Evolutionary conservation across 2,329 filamentous ascomycete genomes (phyloP).

Genomic region (Cyphellophora attinorum): DNA sequence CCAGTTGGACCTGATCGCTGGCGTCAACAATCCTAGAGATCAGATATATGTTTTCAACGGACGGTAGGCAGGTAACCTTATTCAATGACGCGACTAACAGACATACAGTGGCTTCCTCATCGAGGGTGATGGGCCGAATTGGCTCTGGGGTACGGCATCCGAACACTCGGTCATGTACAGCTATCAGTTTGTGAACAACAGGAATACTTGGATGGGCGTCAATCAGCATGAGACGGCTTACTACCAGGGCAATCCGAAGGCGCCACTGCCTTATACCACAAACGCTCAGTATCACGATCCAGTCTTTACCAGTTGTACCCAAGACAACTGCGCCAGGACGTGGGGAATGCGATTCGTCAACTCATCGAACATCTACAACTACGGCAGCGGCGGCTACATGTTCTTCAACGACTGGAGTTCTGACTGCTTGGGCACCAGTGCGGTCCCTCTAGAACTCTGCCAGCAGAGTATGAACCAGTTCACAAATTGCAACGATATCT

Average conservation of each 20-base stretch:
- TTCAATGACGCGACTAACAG: constrained; percentile 1
- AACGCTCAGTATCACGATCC: constrained; percentile 39
- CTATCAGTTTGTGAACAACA: constrained; percentile 54
- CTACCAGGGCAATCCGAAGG: constrained; percentile 56
- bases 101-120: constrained; percentile 31
- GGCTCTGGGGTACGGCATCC: constrained; percentile 55
- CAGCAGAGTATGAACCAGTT: constrained; percentile 17
- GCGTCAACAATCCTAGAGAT: too few species aligned
- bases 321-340: constrained; percentile 31
- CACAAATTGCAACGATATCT: constrained; percentile 13
- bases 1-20: constrained; percentile 19
- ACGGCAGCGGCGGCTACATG: constrained; percentile 56
- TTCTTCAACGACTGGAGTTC: constrained; percentile 47
- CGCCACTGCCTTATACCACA: constrained; percentile 46
- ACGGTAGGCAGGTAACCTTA: constrained; percentile 30
- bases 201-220: constrained; percentile 53
- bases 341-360: constrained; percentile 57
- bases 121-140: constrained; percentile 33
- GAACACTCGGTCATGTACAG: constrained; percentile 64
- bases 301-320: constrained; percentile 36
- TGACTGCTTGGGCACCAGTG: constrained; percentile 25
- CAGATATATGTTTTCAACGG: constrained; percentile 59
- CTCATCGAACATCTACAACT: constrained; percentile 46
- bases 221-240: constrained; percentile 65
- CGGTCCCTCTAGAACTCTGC: too few species aligned